Evolutionary conservation across 495 filamentous ascomycete genomes (phyloP), one percentile per base, ranked within the genome.

Genomic region (Penicillium roqueforti): DNA sequence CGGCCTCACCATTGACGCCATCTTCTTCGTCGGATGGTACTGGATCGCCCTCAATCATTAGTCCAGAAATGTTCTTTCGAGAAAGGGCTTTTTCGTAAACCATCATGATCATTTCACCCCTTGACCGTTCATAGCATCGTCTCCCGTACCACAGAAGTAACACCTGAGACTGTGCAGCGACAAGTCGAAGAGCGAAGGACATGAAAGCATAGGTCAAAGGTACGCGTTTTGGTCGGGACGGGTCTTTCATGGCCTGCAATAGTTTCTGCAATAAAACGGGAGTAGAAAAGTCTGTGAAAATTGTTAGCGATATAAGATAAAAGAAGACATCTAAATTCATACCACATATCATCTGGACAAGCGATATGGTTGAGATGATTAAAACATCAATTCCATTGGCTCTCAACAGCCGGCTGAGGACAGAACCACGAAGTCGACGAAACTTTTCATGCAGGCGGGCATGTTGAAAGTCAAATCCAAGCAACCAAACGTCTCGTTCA

Each of bases 61-160:
- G 64, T 8, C 82, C 82, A 50, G 87, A 78, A 1, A 88, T 80
- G 23, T 77, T 77, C 68, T 92, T 92, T 29, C 89, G 73, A 5
- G 82, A 80, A 8, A 93, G 68, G 0, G 87, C 89, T 69, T 95
- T 95, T 63, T 91, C 88, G 52, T 91, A 91, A 23, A 93, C 75
- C 82, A 90, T 91, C 50, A 88, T 92, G 45, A 95, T 85, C 83
- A 92, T 84, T 63, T 92, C 89, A 8, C 89, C 89, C 39, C 89
- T 74, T 5, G 86, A 87, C 45, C 89, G 75, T 60, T 95, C 89
- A 58, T 92, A 95, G 52, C 78, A 78, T 47, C 89, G 79, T 44
- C 89, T 78, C 47, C 80, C 79, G 60, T 83, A 91, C 88, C 89
- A 92, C 0, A 91, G 68, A 43, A 66, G 81, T 54, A 92, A 80